Conservation (phyloP, 2,329 filamentous ascomycete species). For the Paecilomyces niveus region DNA sequence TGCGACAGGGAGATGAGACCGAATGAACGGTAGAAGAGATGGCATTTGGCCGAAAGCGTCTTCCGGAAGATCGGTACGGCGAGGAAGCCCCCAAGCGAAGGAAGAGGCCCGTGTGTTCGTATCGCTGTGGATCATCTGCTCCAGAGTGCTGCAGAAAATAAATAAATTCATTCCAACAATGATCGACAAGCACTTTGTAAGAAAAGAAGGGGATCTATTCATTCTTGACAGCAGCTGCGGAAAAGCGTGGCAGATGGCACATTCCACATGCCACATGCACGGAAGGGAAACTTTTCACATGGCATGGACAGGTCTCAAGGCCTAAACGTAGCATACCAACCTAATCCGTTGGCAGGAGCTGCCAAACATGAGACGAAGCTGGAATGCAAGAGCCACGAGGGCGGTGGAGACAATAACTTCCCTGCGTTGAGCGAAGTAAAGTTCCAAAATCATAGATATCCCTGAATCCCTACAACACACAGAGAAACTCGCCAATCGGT, state of each 20-base stretch:
- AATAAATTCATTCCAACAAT: not conserved
- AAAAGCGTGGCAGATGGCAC: not conserved
- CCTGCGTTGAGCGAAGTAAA: constrained; percentile 2
- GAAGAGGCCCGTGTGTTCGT: not conserved
- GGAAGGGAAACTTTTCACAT: not conserved
- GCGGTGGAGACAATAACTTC: constrained; percentile 2
- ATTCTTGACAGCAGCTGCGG: not conserved
- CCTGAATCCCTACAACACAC: not conserved
- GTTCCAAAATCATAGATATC: not conserved
- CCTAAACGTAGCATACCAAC: not conserved
- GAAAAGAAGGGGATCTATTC: not conserved
- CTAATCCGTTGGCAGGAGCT: not conserved
- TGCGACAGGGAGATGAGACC: not conserved
- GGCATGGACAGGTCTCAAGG: not conserved
- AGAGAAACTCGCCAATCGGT: not conserved
- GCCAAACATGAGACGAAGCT: not conserved
- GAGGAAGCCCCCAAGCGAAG: not conserved
- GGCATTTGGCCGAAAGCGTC: not conserved
- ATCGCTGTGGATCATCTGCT: not conserved
- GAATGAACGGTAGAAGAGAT: not conserved
- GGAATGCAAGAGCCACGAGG: not conserved
- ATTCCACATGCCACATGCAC: not conserved
- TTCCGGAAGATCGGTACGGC: not conserved
- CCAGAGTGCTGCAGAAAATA: not conserved
- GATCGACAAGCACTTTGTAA: not conserved